phyloP scores from a whole-genome alignment of 805 yeast species.

The Zygotorulaspora chibaensis region DNA sequence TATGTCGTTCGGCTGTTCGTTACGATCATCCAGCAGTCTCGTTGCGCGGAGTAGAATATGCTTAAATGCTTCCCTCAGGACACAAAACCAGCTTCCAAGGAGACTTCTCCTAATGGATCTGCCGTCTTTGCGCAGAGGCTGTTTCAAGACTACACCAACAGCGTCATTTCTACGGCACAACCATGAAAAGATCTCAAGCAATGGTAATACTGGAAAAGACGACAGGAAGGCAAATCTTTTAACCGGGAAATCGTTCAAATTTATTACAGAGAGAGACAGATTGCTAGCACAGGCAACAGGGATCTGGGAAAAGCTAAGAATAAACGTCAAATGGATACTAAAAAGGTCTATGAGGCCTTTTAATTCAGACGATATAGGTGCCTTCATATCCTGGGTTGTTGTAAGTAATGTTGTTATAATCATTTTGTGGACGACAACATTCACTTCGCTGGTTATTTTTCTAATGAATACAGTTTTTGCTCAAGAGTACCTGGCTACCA shows the following conservation, averaged over 20 bases:
- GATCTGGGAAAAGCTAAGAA: conserved; percentile 39
- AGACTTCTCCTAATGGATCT: too few species aligned
- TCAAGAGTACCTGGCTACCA: conserved; percentile 75
- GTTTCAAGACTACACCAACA: not conserved
- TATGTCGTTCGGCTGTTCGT: not conserved
- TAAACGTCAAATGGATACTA: conserved; percentile 66
- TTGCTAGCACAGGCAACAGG: conserved; percentile 42
- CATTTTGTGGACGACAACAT: conserved; percentile 86
- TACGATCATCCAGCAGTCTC: not conserved
- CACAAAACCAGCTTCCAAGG: too few species aligned
- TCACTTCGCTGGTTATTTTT: conserved; percentile 72
- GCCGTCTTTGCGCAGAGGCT: not conserved
- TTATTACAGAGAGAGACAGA: conserved; percentile 27
- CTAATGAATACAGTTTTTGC: conserved; percentile 55
- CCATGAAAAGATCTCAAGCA: not conserved
- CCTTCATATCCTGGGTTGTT: conserved; percentile 86
- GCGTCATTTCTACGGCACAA: not conserved
- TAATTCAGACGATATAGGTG: conserved; percentile 87
- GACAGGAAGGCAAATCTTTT: not conserved
- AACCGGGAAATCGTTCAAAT: conserved; percentile 15
- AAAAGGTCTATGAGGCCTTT: conserved; percentile 77
- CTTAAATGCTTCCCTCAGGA: not conserved
- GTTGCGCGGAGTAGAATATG: not conserved
- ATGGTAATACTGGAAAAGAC: not conserved
- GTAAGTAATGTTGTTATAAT: conserved; percentile 81